A percentile compares a stretch with the other conserved stretches of the same genome.
phyloP scores from a whole-genome alignment of 805 yeast genomes.

The Starmerella tilneyi region DNA sequence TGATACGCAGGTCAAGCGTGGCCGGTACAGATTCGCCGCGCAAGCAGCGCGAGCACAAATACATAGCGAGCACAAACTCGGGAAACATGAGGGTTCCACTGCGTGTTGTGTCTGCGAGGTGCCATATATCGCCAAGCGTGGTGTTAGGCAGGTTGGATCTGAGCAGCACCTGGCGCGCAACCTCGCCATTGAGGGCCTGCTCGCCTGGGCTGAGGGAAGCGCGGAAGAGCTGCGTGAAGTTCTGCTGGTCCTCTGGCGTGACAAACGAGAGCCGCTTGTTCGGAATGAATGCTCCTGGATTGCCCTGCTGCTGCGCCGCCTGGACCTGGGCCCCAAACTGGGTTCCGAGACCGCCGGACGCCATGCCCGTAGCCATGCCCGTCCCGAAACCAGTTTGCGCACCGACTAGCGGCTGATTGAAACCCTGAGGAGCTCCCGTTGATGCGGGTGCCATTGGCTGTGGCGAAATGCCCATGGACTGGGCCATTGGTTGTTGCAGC shows the following conservation, averaged over 20 bases:
- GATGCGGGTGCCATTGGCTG: slow-evolving; percentile 16
- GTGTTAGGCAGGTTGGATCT: slow-evolving; percentile 68
- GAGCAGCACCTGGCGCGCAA: slow-evolving; percentile 69
- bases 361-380: neutral
- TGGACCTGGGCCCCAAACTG: slow-evolving; percentile 16
- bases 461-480: slow-evolving; percentile 3
- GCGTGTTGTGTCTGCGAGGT: slow-evolving; percentile 75
- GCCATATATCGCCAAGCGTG: slow-evolving; percentile 79
- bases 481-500: no score
- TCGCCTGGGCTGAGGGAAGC: slow-evolving; percentile 61
- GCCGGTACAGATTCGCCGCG: slow-evolving; percentile 72
- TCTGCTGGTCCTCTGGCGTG: slow-evolving; percentile 72
- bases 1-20: slow-evolving; percentile 57
- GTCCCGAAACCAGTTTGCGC: neutral
- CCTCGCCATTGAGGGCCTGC: slow-evolving; percentile 41
- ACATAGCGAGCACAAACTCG: slow-evolving; percentile 86
- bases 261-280: slow-evolving; percentile 69
- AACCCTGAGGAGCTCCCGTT: slow-evolving; percentile 6
- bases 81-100: slow-evolving; percentile 84
- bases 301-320: slow-evolving; percentile 36
- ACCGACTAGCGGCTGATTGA: neutral
- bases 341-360: neutral
- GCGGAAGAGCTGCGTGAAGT: slow-evolving; percentile 75
- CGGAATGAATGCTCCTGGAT: slow-evolving; percentile 24
- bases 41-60: slow-evolving; percentile 66